Percentiles rank a stretch among this genome's conserved stretches.
Conservation (phyloP, 1,284 basidiomycete genomes). For the Salmacisia buchloeana region DNA sequence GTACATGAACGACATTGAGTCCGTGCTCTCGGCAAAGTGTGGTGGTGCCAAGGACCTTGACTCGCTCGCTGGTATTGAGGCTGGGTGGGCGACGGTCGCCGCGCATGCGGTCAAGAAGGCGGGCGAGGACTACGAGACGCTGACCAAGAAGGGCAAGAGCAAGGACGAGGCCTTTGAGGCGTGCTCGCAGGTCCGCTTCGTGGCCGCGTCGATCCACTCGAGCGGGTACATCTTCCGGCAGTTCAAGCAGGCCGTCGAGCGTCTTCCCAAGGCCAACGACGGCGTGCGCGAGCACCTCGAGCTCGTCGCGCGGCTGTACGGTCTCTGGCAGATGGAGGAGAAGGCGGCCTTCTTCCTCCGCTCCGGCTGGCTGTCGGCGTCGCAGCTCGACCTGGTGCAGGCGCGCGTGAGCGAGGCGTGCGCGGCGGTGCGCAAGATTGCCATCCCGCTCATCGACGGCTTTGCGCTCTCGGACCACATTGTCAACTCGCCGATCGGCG, state of each 20-base stretch:
- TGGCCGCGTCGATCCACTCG: constrained; percentile 56
- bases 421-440: constrained; percentile 54
- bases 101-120: constrained; percentile 59
- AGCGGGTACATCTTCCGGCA: constrained; percentile 50
- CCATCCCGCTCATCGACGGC: constrained; percentile 56
- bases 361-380: constrained; percentile 53
- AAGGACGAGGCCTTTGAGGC: constrained; percentile 58
- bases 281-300: constrained; percentile 41
- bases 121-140: constrained; percentile 53
- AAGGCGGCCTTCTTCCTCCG: constrained; percentile 57
- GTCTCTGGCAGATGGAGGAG: constrained; percentile 60
- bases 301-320: constrained; percentile 42
- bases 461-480: constrained; percentile 59
- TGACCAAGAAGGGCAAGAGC: constrained; percentile 53
- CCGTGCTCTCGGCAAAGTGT: constrained; percentile 53
- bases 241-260: constrained; percentile 46
- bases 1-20: constrained; percentile 54
- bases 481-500: constrained; percentile 58
- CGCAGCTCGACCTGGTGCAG: constrained; percentile 55
- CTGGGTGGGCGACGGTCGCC: constrained; percentile 56
- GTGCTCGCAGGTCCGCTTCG: constrained; percentile 57
- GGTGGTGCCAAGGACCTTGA: constrained; percentile 50
- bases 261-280: constrained; percentile 30
- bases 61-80: constrained; percentile 55
- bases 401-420: constrained; percentile 55